Evolutionary conservation across 768 basidiomycete species (phyloP), one percentile per base, ranked within the genome.

Genomic region (Macrolepiota fuliginosa): DNA sequence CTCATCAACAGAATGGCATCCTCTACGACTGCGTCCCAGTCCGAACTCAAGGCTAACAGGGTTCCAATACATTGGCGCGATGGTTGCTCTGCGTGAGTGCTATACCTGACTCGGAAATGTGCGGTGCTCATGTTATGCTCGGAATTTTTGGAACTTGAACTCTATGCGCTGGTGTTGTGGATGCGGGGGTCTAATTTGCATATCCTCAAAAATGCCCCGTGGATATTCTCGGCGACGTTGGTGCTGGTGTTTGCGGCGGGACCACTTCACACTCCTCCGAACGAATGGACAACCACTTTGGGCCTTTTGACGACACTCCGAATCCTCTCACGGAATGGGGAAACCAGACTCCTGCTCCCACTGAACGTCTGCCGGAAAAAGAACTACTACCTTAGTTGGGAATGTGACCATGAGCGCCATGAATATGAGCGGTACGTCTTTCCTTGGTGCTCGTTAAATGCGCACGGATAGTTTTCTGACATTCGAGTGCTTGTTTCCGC

Each of bases 1-100:
- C 22, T 39, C 25, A 11, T 10, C 3, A 17, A 19, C 6, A 22
- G 9, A 61, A 92, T 92, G 90, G 77, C 89, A 62, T 85, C 89
- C 52, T 79, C 88, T 63, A 87, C 86, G 46, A 89, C 88, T 39
- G 94, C 94, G 56, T 93, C 94, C 25, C 92, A 94, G 71, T 77
- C 81, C 62, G 90, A 94, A 71, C 83, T 94, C 73, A 92, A 92
- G 76, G 80, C 81, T 4, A 78, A 89, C 64, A 79, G 76, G 62
- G 84, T 95, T 27, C 94, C 94, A 15, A 63, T 96, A 13, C 88
- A 81, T 7, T 96, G 92, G 90, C 83, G 94, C 72, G 94, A 97
- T 75, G 83, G 87, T 65, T 96, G 94, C 72, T 97, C 94, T 63
- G 86, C 92, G 94, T 96, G 72, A 69, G 94, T 83, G 27, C 25